Percentiles rank a stretch among this genome's conserved stretches.
phyloP scores from a whole-genome alignment of 176 grass and related monocot species.

The Coix lacrymajobi region DNA sequence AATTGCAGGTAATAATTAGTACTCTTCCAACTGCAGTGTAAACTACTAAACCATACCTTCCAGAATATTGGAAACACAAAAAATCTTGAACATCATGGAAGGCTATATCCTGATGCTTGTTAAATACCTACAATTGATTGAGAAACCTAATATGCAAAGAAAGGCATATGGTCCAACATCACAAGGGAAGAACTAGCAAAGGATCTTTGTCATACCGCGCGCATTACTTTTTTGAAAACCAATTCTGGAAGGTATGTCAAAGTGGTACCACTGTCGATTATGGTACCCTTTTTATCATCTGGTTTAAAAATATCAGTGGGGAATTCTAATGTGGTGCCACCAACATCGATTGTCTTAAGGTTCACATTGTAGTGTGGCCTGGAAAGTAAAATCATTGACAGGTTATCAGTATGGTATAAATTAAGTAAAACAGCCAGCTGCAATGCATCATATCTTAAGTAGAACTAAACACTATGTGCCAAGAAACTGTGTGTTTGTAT shows the following conservation, averaged over 20 bases:
- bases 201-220: constrained; percentile 43
- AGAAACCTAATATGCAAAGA: constrained; percentile 22
- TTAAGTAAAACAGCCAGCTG: not conserved
- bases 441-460: not conserved
- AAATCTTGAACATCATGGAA: constrained; percentile 80
- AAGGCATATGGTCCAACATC: not conserved
- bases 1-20: constrained; percentile 13
- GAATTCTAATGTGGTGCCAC: constrained; percentile 60
- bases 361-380: constrained; percentile 93
- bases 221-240: constrained; percentile 73
- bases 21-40: constrained; percentile 1
- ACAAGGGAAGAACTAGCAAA: constrained; percentile 5
- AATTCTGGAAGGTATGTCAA: constrained; percentile 89
- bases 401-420: not conserved
- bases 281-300: constrained; percentile 69
- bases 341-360: constrained; percentile 76
- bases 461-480: not conserved
- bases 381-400: constrained; percentile 23
- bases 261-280: constrained; percentile 95
- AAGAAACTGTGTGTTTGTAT: not conserved
- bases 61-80: constrained; percentile 66
- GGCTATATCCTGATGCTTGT: constrained; percentile 63
- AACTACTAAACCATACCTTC: constrained; percentile 62
- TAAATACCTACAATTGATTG: constrained; percentile 58
- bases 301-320: constrained; percentile 76